Conservation (phyloP, 192 early-diverging fungal species). For the Podila epigama region DNA sequence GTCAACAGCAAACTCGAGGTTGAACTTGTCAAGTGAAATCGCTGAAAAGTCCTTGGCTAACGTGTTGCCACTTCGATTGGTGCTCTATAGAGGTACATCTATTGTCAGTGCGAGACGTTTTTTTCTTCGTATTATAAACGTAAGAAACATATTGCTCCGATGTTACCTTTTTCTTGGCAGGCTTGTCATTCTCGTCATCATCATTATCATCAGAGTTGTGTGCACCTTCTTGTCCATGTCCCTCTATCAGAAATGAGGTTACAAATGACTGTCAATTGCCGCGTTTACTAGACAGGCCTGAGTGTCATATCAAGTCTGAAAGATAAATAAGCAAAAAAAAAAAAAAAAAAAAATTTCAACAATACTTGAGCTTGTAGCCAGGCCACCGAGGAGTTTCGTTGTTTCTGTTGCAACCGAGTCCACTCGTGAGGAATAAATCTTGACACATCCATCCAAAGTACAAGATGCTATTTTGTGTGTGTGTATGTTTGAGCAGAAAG, state of each 20-base stretch:
- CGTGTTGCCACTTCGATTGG: constrained; percentile 66
- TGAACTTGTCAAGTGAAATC: constrained; percentile 86
- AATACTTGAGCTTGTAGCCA: constrained; percentile 77
- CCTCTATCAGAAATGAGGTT: constrained; percentile 20
- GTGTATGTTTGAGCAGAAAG: too few relatives aligned
- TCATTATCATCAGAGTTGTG: constrained; percentile 55
- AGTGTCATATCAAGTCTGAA: neutral
- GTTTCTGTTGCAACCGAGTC: constrained; percentile 96
- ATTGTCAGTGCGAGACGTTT: too few relatives aligned
- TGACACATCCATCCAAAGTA: constrained; percentile 96
- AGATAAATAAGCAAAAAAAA: neutral
- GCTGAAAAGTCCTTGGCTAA: constrained; percentile 82
- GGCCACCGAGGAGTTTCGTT: constrained; percentile 85
- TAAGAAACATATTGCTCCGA: too few relatives aligned
- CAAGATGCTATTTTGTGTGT: constrained; percentile 95
- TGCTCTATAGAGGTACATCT: constrained; percentile 26
- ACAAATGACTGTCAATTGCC: too few relatives aligned
- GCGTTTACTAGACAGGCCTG: too few relatives aligned
- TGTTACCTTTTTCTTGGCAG: constrained; percentile 50
- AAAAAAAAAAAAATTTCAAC: neutral
- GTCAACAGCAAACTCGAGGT: constrained; percentile 92
- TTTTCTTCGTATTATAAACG: too few relatives aligned
- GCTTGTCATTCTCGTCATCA: constrained; percentile 53
- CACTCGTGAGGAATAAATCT: constrained; percentile 96
- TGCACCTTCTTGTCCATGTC: constrained; percentile 29